Conservation (phyloP, 2,329 filamentous ascomycete species). For the Thielaviopsis euricoi region DNA sequence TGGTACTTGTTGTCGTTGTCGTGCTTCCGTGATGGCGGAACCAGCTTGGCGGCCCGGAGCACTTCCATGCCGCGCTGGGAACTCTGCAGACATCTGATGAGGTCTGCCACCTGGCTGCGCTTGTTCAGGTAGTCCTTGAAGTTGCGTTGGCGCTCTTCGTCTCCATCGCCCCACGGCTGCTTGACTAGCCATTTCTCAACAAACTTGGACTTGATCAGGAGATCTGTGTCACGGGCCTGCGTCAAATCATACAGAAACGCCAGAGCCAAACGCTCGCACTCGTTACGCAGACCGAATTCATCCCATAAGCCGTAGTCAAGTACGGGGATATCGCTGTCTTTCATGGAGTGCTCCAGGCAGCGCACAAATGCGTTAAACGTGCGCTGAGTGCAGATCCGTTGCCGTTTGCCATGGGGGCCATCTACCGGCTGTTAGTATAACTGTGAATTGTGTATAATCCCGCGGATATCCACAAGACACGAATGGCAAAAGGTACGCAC, state of each 20-base stretch:
- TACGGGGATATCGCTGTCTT: conserved; percentile 31
- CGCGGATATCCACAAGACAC: too few species aligned
- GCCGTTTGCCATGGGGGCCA: conserved; percentile 20
- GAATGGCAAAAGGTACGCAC: neutral
- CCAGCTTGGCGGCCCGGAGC: conserved; percentile 32
- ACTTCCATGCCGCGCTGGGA: conserved; percentile 34
- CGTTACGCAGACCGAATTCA: conserved; percentile 45
- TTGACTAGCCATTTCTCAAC: conserved; percentile 58
- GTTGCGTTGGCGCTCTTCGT: conserved; percentile 34
- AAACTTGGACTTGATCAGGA: conserved; percentile 45
- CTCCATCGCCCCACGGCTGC: conserved; percentile 48
- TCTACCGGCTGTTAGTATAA: conserved; percentile 17
- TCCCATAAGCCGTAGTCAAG: conserved; percentile 42
- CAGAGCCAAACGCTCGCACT: conserved; percentile 42
- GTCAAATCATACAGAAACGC: conserved; percentile 41
- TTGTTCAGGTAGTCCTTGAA: conserved; percentile 36
- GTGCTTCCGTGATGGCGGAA: conserved; percentile 18
- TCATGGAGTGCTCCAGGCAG: conserved; percentile 39
- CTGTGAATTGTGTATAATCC: too few species aligned
- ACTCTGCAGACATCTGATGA: conserved; percentile 31
- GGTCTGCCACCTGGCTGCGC: conserved; percentile 29
- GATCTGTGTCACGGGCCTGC: conserved; percentile 33
- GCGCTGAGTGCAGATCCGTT: conserved; percentile 29
- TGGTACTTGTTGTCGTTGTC: neutral
- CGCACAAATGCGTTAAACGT: conserved; percentile 42